Base-by-base conservation (phyloP, 768 basidiomycete species). In the Kwoniella sp. region DNA sequence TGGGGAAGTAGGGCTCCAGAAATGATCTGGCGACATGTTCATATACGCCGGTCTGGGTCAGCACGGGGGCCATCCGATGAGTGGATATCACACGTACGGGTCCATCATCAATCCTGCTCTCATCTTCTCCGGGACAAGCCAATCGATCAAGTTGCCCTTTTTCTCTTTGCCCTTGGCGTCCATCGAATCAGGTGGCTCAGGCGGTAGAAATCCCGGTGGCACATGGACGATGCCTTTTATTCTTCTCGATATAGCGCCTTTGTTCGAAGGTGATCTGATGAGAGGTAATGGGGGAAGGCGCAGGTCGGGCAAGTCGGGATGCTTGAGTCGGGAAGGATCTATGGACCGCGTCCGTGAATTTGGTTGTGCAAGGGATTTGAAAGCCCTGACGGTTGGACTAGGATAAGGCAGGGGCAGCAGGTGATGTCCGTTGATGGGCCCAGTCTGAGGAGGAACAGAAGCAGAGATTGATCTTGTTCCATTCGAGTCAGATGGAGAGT, bases 1-100 rank as follows among this genome's bases (percentile, higher is more conserved):
- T 54, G 5, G 73, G 69, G 50, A 77, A 75, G 45, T 73, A 77
- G 3, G 75, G 72, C 22, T 67, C 61, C 1, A 77, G 62, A 52
- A 73, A 74, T 1, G 66, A 67, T 5, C 68, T 64, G 26, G n/a
- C 1, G 15, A 41, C 13, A 50, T 26, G 29, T 5, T 13, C 41
- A 17, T 20, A 45, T 45, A 45, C 17, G 15, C 41, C 41, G 20
- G 11, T 3, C 20, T 17, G 41, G 11, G 41, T 45, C 41, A 45
- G 41, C 41, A 45, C 41, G 41, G 17, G 20, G 4, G 17, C 4
- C 8, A 3, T 45, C 41, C 3, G 20, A 54, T 31, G 47, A 2
- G 23, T 15, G 15, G 41, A 29, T 34, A 31, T 13, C 20, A 15
- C 29, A 70, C 69, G 63, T 60, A 70, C 67, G 75, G 71, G 58